Percentiles rank a stretch among this genome's conserved stretches.
These are phyloP conservation scores for Pholiota conissans DNA, from an alignment of 768 basidiomycete genomes.

Conservation along the genomic window DNA sequence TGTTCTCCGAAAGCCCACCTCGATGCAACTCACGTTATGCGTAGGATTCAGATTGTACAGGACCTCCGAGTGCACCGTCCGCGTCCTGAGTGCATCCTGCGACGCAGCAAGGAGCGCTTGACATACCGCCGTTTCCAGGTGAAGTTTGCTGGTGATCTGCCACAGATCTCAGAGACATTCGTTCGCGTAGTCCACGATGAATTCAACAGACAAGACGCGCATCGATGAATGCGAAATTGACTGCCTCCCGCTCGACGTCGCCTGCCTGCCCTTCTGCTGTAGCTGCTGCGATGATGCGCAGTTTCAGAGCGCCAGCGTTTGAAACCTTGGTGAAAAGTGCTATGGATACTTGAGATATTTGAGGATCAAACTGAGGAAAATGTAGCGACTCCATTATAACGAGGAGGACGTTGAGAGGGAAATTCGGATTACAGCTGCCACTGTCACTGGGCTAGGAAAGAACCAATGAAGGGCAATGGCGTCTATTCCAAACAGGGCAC, in stretches of 20 bases:
- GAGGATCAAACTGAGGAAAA: conserved; percentile 51
- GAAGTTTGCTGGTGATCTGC: conserved; percentile 79
- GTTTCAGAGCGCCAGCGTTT: conserved; percentile 61
- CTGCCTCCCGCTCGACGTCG: conserved; percentile 66
- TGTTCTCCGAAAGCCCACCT: no score
- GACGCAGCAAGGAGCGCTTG: conserved; percentile 75
- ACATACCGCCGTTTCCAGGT: conserved; percentile 82
- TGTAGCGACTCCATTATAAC: conserved; percentile 54
- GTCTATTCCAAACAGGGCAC: neutral
- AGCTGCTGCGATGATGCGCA: conserved; percentile 72
- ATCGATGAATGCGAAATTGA: conserved; percentile 92
- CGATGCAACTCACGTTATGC: conserved; percentile 80
- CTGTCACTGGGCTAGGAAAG: no score
- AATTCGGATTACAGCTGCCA: no score
- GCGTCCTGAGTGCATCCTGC: conserved; percentile 66
- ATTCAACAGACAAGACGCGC: conserved; percentile 65
- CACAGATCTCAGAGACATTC: conserved; percentile 7
- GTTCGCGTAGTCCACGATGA: conserved; percentile 1
- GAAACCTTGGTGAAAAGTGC: conserved; percentile 63
- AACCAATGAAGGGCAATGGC: neutral
- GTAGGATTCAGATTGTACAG: conserved; percentile 86
- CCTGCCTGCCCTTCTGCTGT: conserved; percentile 58
- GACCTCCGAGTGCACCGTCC: conserved; percentile 89
- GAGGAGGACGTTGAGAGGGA: no score
- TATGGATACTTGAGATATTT: conserved; percentile 48